Conservation (phyloP, 257 asterid species). For the Nyctanthes arbortristis region DNA sequence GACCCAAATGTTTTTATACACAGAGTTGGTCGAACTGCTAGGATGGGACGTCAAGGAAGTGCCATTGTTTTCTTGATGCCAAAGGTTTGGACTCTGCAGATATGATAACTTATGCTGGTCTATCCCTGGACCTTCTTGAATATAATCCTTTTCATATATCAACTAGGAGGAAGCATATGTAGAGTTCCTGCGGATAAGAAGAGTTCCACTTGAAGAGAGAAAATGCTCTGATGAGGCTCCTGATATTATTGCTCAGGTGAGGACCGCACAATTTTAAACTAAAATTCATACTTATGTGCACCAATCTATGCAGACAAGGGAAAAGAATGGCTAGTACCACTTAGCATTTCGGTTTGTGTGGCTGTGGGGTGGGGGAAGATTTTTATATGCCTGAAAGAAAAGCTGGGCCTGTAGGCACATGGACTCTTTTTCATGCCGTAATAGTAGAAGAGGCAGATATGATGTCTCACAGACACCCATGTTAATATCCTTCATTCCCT, state of each 20-base stretch:
- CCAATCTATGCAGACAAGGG: no score
- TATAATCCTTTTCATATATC: conserved; percentile 16
- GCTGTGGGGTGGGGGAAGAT: no score
- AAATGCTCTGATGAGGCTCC: conserved; percentile 51
- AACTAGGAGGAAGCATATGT: conserved; percentile 86
- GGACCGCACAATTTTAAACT: neutral
- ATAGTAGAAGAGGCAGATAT: neutral
- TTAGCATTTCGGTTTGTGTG: no score
- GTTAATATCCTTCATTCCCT: neutral
- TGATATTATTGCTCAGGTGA: conserved; percentile 77
- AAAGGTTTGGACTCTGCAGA: conserved; percentile 50
- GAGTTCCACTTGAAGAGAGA: conserved; percentile 78
- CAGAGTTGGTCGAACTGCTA: conserved; percentile 98
- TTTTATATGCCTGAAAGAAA: neutral
- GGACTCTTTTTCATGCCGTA: neutral
- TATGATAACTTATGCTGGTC: neutral
- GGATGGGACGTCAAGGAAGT: conserved; percentile 91
- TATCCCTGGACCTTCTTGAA: conserved; percentile 8
- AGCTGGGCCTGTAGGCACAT: neutral
- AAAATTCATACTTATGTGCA: neutral
- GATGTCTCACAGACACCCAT: neutral
- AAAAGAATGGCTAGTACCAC: no score
- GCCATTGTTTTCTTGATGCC: conserved; percentile 82
- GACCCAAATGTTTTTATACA: conserved; percentile 91
- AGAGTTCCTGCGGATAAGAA: conserved; percentile 66